Percentiles rank a stretch among this genome's conserved stretches.
phyloP scores from a whole-genome alignment of 2,329 filamentous ascomycete genomes.

The Ambrosiella xylebori region DNA sequence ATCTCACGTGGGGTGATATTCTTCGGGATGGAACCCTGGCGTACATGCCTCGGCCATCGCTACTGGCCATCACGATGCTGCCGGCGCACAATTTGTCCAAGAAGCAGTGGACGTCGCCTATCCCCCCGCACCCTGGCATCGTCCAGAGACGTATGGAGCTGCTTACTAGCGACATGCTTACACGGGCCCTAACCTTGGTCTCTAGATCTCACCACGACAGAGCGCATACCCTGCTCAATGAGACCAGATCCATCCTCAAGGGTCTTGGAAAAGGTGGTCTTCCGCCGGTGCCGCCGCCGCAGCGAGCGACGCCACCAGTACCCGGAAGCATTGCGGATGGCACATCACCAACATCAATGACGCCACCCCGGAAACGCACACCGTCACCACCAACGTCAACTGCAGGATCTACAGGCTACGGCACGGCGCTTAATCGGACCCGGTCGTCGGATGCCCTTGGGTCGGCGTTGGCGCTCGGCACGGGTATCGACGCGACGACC shows the following conservation, averaged over 20 bases:
- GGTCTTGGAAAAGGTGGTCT: slow-evolving; percentile 88
- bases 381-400: slow-evolving; percentile 37
- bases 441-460: slow-evolving; percentile 39
- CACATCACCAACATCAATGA: slow-evolving; percentile 26
- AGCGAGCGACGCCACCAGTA: slow-evolving; percentile 22
- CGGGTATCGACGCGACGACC: slow-evolving; percentile 67
- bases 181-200: slow-evolving; percentile 75
- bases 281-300: slow-evolving; percentile 61
- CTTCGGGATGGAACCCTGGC: slow-evolving; percentile 72
- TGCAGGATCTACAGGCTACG: slow-evolving; percentile 26
- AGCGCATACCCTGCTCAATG: slow-evolving; percentile 76
- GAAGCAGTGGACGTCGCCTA: slow-evolving; percentile 59
- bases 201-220: slow-evolving; percentile 84
- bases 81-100: slow-evolving; percentile 47
- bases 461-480: slow-evolving; percentile 30
- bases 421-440: slow-evolving; percentile 28
- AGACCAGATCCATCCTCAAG: slow-evolving; percentile 89
- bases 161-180: slow-evolving; percentile 94
- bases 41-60: slow-evolving; percentile 73
- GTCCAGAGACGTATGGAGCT: slow-evolving; percentile 96
- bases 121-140: slow-evolving; percentile 85
- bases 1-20: slow-evolving; percentile 85
- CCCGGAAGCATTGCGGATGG: neutral
- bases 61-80: slow-evolving; percentile 90
- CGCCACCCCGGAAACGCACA: slow-evolving; percentile 37